phyloP scores from a whole-genome alignment of 805 yeast species.

The Starmerella ratchasimensis region DNA sequence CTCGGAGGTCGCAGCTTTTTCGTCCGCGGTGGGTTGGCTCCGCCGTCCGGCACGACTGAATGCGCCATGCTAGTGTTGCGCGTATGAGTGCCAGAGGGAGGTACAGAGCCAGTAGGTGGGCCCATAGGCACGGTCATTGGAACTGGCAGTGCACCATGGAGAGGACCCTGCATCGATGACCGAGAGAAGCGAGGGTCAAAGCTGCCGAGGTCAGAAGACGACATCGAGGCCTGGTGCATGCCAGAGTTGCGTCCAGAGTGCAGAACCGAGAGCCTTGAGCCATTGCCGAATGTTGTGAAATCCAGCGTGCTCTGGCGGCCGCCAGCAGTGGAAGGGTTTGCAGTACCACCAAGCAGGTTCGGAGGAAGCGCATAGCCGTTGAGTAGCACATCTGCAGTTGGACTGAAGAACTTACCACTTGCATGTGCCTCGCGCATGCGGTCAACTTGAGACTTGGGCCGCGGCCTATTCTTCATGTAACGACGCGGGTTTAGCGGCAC shows the following conservation, averaged over 20 bases:
- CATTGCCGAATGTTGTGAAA: no score
- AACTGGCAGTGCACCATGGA: background rate
- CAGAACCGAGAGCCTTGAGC: constrained; percentile 11
- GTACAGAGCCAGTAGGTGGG: background rate
- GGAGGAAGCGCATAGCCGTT: constrained; percentile 24
- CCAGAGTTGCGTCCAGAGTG: constrained; percentile 14
- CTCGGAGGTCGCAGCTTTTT: constrained; percentile 26
- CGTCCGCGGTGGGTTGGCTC: constrained; percentile 6
- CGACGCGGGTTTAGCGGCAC: constrained; percentile 14
- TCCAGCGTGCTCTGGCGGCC: background rate
- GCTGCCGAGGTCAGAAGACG: constrained; percentile 2
- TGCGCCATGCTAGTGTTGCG: no score
- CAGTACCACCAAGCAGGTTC: constrained; percentile 3
- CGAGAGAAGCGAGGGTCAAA: no score
- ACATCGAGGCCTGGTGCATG: constrained; percentile 13
- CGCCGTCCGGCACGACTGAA: no score
- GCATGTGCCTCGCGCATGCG: constrained; percentile 13
- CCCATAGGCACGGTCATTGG: background rate
- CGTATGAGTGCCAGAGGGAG: background rate
- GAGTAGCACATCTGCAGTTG: constrained; percentile 60
- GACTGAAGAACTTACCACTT: constrained; percentile 45
- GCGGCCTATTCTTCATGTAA: background rate
- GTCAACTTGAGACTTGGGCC: constrained; percentile 12
- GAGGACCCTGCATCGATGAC: background rate
- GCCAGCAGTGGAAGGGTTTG: constrained; percentile 3